Evolutionary conservation across 2,329 filamentous ascomycete genomes (phyloP), one percentile per base, ranked within the genome.

Genomic region (Emmonsiellopsis sp.): DNA sequence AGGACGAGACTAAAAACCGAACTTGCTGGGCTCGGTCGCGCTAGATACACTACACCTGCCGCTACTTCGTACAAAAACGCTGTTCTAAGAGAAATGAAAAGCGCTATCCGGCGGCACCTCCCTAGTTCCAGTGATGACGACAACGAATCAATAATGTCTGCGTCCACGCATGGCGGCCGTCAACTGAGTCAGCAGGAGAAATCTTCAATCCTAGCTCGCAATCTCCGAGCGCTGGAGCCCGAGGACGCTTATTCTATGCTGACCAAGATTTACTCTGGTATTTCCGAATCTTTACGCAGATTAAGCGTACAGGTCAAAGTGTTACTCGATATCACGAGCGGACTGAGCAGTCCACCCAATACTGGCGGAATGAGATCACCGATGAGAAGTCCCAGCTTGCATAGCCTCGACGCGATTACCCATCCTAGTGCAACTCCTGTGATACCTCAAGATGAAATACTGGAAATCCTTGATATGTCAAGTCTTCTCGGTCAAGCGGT

Each of bases 81-180:
- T 0, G 83, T 95, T 10, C 74, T 95, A 57, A 84, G 87, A 49
- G 93, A 98, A 68, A 85, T 97, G 66, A 87, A 92, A 62, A 84
- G 82, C 36, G 75, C 97, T 48, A 92, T 98, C 49, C 82, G 90
- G 52, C 82, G 84, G 54, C 87, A 92, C 27, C 77, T 98, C 40
- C 93, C 93, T 0, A 95, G 90, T 64, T 95, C 92, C 9, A 93
- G 83, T 61, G 93, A 98, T 56, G 92, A 97, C 60, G 93, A 98
- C 65, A 88, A 86, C 56, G 88, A 93, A 66, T 95, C 90, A 0
- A 86, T 92, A 74, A 84, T 92, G 71, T 91, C 91, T 1, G 79
- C 84, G 0, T 94, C 91, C 2, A 96, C 92, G 1, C 80, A 81
- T 56, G 82, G 82, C 42, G 85, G 84, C 32, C 81, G 81, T 55